Evolutionary conservation across 495 filamentous ascomycete species (phyloP).

Genomic region (Penicillium angulare): DNA sequence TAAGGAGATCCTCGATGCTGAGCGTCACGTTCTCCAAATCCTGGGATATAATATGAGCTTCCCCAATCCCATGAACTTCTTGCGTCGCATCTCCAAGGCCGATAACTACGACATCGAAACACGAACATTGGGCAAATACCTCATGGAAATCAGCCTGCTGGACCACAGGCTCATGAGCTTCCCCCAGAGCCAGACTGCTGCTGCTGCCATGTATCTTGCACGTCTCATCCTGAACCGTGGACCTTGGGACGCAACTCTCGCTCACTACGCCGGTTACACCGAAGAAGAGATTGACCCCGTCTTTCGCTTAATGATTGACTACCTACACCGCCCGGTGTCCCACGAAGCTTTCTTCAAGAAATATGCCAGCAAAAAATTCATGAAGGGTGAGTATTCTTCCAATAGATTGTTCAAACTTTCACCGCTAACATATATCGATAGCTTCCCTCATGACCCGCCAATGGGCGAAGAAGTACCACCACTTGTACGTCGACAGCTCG

Average conservation of each 20-base stretch:
- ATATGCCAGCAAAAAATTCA: slow-evolving; percentile 97
- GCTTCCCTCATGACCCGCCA: slow-evolving; percentile 87
- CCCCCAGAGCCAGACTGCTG: slow-evolving; percentile 84
- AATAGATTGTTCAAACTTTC: not conserved
- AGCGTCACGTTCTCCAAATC: slow-evolving; percentile 84
- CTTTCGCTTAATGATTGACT: slow-evolving; percentile 92
- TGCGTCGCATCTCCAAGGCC: slow-evolving; percentile 95
- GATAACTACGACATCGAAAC: slow-evolving; percentile 98
- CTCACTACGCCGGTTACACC: slow-evolving; percentile 89
- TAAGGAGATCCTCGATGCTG: slow-evolving; percentile 92
- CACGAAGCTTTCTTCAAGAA: slow-evolving; percentile 99
- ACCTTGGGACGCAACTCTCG: slow-evolving; percentile 87
- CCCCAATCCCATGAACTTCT: slow-evolving; percentile 99
- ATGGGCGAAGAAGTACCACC: slow-evolving; percentile 80
- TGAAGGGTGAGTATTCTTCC: slow-evolving; percentile 68
- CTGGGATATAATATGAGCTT: slow-evolving; percentile 98
- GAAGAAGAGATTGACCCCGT: slow-evolving; percentile 92
- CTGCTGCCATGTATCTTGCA: slow-evolving; percentile 91
- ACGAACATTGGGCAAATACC: slow-evolving; percentile 92
- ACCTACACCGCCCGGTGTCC: slow-evolving; percentile 79
- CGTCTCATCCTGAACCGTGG: slow-evolving; percentile 86
- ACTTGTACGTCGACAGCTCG: slow-evolving; percentile 43
- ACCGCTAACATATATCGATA: slow-evolving; percentile 33
- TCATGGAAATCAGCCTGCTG: slow-evolving; percentile 95
- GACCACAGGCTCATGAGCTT: slow-evolving; percentile 90